Evolutionary conservation across 805 yeast genomes (phyloP), one percentile per base, ranked within the genome.

Genomic region (Monosporozyma aerobia): DNA sequence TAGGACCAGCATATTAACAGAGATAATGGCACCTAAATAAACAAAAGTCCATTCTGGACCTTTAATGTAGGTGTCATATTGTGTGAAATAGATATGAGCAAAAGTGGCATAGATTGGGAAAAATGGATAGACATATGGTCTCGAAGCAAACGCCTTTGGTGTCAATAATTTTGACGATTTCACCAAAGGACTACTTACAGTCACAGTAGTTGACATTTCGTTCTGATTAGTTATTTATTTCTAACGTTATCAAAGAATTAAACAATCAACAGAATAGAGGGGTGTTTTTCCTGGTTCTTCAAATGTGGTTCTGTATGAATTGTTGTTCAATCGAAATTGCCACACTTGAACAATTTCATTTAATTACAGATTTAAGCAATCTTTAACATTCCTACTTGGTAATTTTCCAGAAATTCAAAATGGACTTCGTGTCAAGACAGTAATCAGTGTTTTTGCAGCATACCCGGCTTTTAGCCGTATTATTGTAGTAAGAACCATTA

Each of bases 41-140:
- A 92, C 94, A 68, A 87, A 88, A 0, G 98, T 94, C 98, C 99
- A 94, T 71, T 92, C 99, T 47, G 85, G 78, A 27, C 97, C 97
- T 46, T 78, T 85, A 63, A 92, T 85, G 65, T 87, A 87, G 53
- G 71, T 74, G 53, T 92, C 98, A 68, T 92, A 92, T 53, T 83
- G 80, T 55, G 72, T 71, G 54, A 68, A 62, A 67, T 87, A 92
- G 41, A 87, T 67, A 61, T 85, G 81, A 51, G 73, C 72, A 67
- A 87, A 87, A 19, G 77, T 63, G 5, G 96, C 96, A 65, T 92
- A 92, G 46, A 88, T 69, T 47, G 85, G 76, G 54, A 85, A 68
- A 68, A 90, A 90, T 9, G 96, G 96, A 76, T 87, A 80, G 25
- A 85, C 83, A 63, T 87, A 90, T 5, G 96, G 90, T 60, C 89